Conservation (phyloP, 345 rosid species). For the Eucalyptus cladocalyx region DNA sequence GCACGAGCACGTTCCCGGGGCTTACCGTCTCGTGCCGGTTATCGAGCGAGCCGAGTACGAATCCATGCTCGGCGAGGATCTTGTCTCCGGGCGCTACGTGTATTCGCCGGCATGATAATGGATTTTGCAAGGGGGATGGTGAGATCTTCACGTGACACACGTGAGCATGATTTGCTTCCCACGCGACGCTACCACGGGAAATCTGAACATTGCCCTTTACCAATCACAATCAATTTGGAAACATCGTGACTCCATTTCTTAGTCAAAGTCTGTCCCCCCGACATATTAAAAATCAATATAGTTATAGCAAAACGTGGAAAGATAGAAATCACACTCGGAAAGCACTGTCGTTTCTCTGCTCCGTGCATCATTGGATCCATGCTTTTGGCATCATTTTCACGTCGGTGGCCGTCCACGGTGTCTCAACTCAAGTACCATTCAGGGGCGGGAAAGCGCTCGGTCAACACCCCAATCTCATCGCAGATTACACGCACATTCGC, state of each 20-base stretch:
- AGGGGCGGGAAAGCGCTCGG: not conserved
- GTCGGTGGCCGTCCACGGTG: not conserved
- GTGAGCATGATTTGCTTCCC: fast-evolving
- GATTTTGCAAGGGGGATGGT: not conserved
- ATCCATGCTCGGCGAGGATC: too few species aligned
- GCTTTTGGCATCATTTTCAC: not conserved
- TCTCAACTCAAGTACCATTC: not conserved
- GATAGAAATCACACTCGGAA: not conserved
- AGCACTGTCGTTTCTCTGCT: not conserved
- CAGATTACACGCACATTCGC: not conserved
- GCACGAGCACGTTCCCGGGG: not conserved
- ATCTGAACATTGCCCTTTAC: not conserved
- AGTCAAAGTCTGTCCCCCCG: not conserved
- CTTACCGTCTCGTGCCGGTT: too few species aligned
- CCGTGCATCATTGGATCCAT: not conserved
- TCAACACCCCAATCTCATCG: not conserved
- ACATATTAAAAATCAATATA: not conserved
- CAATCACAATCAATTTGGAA: not conserved
- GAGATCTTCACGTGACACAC: not conserved
- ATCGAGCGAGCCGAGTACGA: too few species aligned
- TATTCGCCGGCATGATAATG: not conserved
- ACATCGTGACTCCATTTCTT: not conserved
- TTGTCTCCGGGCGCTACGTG: too few species aligned
- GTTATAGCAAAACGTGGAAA: not conserved
- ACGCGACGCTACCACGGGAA: not conserved